Base-by-base conservation (phyloP, 192 early-diverging fungal species). In the Entophlyctis luteolus region DNA sequence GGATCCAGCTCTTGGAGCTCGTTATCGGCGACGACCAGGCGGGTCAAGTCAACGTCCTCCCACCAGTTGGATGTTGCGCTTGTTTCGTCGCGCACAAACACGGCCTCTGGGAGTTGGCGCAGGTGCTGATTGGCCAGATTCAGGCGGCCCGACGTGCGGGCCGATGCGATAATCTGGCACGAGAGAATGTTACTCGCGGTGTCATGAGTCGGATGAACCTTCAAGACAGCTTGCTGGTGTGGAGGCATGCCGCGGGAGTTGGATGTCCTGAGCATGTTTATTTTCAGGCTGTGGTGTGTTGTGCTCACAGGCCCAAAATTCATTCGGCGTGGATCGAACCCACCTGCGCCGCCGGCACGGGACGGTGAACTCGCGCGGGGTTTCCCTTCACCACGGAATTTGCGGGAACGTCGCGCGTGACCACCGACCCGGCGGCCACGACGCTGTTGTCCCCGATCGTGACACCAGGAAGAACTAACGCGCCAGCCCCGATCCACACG, bases 401-500 rank as follows among this genome's bases (percentile, higher is more conserved):
- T 4, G 86, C 65, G 4, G 87, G 87, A 0, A 98, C 89, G 54
- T 93, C 86, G 72, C 92, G 93, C 18, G 91, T 95, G 20, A 98
- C 94, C 3, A 98, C 88, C 25, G 86, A 75, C 1, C 93, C 94
- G 5, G 92, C 95, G 5, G 84, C 81, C 52, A 83, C 55, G n/a
- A 73, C 67, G 37, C 34, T 77, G 27, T 90, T 86, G 57, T 92
- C 75, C 2, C 95, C 95, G 63, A 98, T 89, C 0, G 89, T 94
- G 4, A 96, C 86, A 35, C 95, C 95, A 10, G 91, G 87, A 72
- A 87, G 76, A 38, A 98, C 86, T 4, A 89, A 83, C 0, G 82
- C 85, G 23, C 83, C 79, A 22, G 91, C 95, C 4, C 95, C 93
- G 34, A 98, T 73, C 94, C 93, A 96, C 32, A 90, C 89, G 68